phyloP scores from a whole-genome alignment of 2,329 filamentous ascomycete genomes.

The Bipolaris cookei region DNA sequence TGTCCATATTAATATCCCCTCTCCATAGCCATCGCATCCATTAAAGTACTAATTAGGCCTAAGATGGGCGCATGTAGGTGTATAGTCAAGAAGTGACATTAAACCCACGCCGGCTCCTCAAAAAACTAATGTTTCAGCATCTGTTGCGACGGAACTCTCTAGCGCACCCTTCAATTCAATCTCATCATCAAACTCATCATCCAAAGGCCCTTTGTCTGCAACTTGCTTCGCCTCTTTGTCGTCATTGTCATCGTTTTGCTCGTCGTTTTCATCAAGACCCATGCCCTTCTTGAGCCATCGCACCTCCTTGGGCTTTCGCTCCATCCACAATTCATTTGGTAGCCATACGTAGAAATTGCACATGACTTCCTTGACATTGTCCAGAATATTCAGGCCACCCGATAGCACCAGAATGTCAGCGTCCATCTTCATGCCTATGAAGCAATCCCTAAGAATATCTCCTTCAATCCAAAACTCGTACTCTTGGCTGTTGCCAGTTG shows the following conservation, averaged over 20 bases:
- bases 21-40: neutral
- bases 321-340: constrained; percentile 52
- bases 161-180: neutral
- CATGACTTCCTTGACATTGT: constrained; percentile 48
- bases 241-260: constrained; percentile 10
- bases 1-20: neutral
- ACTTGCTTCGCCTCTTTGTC: constrained; percentile 12
- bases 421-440: constrained; percentile 62
- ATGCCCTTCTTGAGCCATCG: constrained; percentile 32
- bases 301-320: constrained; percentile 37
- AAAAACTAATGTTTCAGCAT: neutral
- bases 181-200: constrained; percentile 27
- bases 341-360: constrained; percentile 55
- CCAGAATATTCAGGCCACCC: constrained; percentile 41
- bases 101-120: neutral
- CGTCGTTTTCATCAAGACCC: constrained; percentile 25
- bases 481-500: constrained; percentile 47
- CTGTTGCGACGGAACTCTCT: neutral
- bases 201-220: constrained; percentile 17
- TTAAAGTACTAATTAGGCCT: no score
- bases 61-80: no score
- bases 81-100: neutral
- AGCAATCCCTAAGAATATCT: constrained; percentile 62
- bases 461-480: constrained; percentile 72
- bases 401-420: constrained; percentile 38